Base-by-base conservation (phyloP, 1,284 basidiomycete species). In the Fomitopsis betulina region DNA sequence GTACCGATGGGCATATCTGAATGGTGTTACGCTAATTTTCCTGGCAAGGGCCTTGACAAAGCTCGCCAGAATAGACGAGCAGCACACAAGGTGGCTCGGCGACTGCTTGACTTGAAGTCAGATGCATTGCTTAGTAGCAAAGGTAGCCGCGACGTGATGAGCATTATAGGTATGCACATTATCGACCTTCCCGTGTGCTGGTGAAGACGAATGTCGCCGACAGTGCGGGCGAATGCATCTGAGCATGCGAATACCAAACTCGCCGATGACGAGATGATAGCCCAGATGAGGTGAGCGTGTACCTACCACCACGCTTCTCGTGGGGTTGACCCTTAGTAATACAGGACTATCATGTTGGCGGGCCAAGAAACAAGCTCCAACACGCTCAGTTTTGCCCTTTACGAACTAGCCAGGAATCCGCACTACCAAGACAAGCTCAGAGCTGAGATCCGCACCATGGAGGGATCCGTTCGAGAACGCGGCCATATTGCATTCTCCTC, bases 311-410 rank as follows among this genome's bases (percentile, higher is more conserved):
- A 25, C 10, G 40, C 15, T 32, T 32, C 23, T 27, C 8, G 15
- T n/a, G 1, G 32, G 8, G 32, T 32, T 27, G 10, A 43, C 10
- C 8, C 21, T 7, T 13, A 33, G 9, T 56, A 25, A 56, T 25
- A 35, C 27, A 60, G 59, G 40, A 60, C 59, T 8, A 60, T 60
- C 37, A 57, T 60, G 55, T 33, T 60, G 8, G 59, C 73, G 21
- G 79, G 85, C 0, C 79, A 85, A 58, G 81, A 85, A 61, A 83
- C 84, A 0, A 80, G 77, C 1, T 73, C 81, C 3, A 77, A 71
- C 47, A 70, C 75, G 0, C 55, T 78, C 54, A 69, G 57, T 1
- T 81, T 75, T 73, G 66, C 72, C 2, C 65, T 81, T 27, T 68
- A 74, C 53, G 79, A 80, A 60, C 71, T 81, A 9, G 74, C 75